Evolutionary conservation across 1,139 yeast genomes (phyloP).

Genomic region (Blastobotrys raffinosifermentans): DNA sequence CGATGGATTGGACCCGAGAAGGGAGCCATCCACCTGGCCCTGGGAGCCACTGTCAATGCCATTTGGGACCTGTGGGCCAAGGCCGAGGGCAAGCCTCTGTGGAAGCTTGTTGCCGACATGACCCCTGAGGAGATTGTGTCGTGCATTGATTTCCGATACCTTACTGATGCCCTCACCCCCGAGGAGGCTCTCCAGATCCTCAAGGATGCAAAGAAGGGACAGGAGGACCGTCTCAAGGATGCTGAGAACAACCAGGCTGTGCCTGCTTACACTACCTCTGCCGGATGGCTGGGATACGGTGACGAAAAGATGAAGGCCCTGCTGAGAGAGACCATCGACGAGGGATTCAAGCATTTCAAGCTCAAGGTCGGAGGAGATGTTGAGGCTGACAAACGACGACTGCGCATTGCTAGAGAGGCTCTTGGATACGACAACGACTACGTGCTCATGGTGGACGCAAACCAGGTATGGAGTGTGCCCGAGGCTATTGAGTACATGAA

Average conservation of each 20-base stretch:
- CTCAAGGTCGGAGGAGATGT: conserved; percentile 39
- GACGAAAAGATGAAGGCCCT: conserved; percentile 38
- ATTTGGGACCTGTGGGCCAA: conserved; percentile 40
- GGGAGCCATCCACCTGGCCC: conserved; percentile 36
- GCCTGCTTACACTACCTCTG: conserved; percentile 42
- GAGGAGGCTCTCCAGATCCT: conserved; percentile 36
- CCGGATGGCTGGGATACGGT: conserved; percentile 41
- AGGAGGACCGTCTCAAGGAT: conserved; percentile 32
- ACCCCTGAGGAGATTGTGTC: conserved; percentile 40
- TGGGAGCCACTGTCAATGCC: conserved; percentile 35
- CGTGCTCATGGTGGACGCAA: conserved; percentile 35
- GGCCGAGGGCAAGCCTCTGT: conserved; percentile 33
- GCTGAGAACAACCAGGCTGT: conserved; percentile 36
- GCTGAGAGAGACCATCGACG: conserved; percentile 32
- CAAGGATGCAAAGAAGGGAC: conserved; percentile 29
- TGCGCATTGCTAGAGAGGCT: conserved; percentile 37
- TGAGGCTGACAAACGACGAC: conserved; percentile 34
- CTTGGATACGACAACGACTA: conserved; percentile 34
- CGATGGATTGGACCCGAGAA: conserved; percentile 41
- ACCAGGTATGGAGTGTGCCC: conserved; percentile 40
- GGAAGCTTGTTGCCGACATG: conserved; percentile 37
- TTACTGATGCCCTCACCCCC: conserved; percentile 38
- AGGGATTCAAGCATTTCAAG: conserved; percentile 39
- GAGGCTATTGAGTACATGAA: conserved; percentile 39
- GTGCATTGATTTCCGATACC: conserved; percentile 40